A percentile compares a stretch with the other conserved stretches of the same genome.
Conservation (phyloP, 805 yeast genomes). For the Starmerella khaoyaiensis region DNA sequence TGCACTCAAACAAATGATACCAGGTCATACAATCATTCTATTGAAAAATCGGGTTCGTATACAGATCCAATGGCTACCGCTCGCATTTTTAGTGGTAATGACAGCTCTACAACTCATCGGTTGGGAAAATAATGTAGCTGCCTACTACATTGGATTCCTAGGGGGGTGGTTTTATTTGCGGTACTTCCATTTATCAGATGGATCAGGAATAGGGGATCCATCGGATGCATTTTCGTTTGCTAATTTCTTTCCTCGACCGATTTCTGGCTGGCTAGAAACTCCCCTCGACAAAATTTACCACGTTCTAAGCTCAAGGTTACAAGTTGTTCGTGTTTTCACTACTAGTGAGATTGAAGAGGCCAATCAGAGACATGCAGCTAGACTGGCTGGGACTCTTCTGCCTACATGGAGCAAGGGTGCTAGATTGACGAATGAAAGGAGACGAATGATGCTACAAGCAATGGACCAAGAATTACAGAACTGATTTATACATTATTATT, state of each 20-base stretch:
- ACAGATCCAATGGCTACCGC: constrained; percentile 31
- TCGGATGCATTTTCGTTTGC: constrained; percentile 76
- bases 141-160: constrained; percentile 38
- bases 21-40: constrained; percentile 44
- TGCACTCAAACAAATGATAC: constrained; percentile 51
- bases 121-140: constrained; percentile 17
- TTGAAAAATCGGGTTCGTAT: constrained; percentile 37
- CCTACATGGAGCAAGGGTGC: constrained; percentile 15
- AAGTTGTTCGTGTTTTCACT: constrained; percentile 11
- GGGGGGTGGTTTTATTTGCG: constrained; percentile 66
- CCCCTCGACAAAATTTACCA: constrained; percentile 36
- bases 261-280: constrained; percentile 41
- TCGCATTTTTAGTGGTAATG: constrained; percentile 28
- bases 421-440: constrained; percentile 20
- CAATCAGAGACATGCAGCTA: constrained; percentile 20
- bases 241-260: constrained; percentile 64
- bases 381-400: constrained; percentile 19
- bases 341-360: constrained; percentile 20
- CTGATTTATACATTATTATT: too few relatives aligned
- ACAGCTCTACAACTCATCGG: constrained; percentile 24
- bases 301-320: constrained; percentile 20
- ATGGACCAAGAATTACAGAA: constrained; percentile 14
- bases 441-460: constrained; percentile 19
- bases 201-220: constrained; percentile 59
- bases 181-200: constrained; percentile 51